A percentile compares a stretch with the other conserved stretches of the same genome.
phyloP scores from a whole-genome alignment of 768 basidiomycete species.

The Mycena venus region DNA sequence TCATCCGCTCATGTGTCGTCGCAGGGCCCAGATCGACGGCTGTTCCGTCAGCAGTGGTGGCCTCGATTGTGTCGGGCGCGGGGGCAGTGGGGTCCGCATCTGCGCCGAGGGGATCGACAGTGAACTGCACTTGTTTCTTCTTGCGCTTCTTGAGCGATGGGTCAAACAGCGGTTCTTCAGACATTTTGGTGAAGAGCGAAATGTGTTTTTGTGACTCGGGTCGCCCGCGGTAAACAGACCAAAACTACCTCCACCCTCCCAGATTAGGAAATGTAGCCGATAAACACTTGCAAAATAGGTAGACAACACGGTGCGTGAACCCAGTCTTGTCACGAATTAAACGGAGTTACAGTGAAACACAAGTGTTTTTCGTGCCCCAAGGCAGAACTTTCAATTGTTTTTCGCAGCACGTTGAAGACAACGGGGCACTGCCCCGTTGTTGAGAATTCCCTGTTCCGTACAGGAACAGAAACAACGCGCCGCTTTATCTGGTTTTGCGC shows the following conservation, averaged over 20 bases:
- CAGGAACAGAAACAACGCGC: no score
- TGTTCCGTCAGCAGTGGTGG: slow-evolving; percentile 77
- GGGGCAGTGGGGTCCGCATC: slow-evolving; percentile 88
- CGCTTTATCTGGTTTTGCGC: no score
- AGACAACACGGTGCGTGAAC: no score
- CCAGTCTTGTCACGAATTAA: no score
- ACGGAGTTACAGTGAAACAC: no score
- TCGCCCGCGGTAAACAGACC: background rate
- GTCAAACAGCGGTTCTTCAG: slow-evolving; percentile 87
- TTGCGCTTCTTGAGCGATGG: slow-evolving; percentile 89
- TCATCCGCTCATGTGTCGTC: slow-evolving; percentile 84
- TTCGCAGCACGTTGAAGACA: no score
- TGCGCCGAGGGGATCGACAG: slow-evolving; percentile 85
- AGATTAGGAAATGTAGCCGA: no score
- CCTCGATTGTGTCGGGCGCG: slow-evolving; percentile 80
- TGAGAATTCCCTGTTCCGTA: no score
- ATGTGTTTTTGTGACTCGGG: slow-evolving; percentile 16
- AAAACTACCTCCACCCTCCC: slow-evolving; percentile 47
- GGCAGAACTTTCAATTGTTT: no score
- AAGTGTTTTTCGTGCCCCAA: no score
- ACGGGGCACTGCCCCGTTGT: no score
- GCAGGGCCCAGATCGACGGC: slow-evolving; percentile 82
- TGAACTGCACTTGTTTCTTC: slow-evolving; percentile 90
- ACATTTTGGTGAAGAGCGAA: slow-evolving; percentile 34
- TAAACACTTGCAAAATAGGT: no score